A percentile compares a stretch with the other conserved stretches of the same genome.
Evolutionary conservation across 1,139 yeast species (phyloP).

Genomic region (Tardiomyces depauwii): DNA sequence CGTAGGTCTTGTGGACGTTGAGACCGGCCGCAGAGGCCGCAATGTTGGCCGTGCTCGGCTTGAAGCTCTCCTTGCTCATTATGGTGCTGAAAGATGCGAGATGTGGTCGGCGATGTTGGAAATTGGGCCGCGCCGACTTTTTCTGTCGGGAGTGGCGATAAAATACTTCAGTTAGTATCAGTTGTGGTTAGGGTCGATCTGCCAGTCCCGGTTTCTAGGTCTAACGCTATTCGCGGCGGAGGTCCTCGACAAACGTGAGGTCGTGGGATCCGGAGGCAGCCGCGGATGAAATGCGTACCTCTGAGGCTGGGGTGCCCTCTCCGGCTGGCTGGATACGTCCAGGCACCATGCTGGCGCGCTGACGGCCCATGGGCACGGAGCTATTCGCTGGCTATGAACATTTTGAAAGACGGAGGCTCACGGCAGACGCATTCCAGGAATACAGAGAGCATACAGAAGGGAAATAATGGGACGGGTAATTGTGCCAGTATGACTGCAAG

Average conservation of each 20-base stretch:
- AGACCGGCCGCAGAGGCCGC: constrained; percentile 57
- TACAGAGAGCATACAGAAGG: too few species aligned
- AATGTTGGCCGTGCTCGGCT: constrained; percentile 61
- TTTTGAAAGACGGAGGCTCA: too few species aligned
- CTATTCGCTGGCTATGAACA: too few species aligned
- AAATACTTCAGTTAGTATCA: background rate
- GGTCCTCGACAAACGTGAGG: too few species aligned
- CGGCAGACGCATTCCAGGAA: too few species aligned
- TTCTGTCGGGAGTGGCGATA: background rate
- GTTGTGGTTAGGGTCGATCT: background rate
- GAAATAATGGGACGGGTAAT: background rate
- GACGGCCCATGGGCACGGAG: too few species aligned
- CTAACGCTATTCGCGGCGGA: too few species aligned
- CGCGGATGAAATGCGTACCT: background rate
- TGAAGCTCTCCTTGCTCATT: constrained; percentile 75
- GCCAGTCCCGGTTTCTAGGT: too few species aligned
- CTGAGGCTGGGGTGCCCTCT: too few species aligned
- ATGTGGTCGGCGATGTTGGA: background rate
- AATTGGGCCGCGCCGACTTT: background rate
- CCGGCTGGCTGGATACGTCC: too few species aligned
- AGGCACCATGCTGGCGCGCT: too few species aligned
- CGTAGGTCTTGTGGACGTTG: constrained; percentile 62
- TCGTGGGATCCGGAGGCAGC: background rate
- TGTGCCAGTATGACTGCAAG: background rate
- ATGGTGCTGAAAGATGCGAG: background rate